Evolutionary conservation across 78 protist genomes (phyloP).

Genomic region (Dictyostelium purpureum): DNA sequence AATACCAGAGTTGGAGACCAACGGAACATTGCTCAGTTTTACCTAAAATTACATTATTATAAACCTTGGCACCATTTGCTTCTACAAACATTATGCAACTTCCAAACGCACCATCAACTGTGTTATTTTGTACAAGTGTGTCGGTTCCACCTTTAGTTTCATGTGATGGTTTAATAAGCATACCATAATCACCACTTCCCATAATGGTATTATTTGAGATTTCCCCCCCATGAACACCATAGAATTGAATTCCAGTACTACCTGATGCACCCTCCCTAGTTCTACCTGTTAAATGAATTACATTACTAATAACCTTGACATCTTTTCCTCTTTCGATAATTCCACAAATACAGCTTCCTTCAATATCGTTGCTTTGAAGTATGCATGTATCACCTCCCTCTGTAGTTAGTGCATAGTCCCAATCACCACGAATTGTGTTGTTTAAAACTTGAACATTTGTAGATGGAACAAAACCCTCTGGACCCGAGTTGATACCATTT

Average conservation of each 20-base stretch:
- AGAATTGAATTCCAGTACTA: slow-evolving; percentile 36
- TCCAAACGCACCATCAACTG: slow-evolving; percentile 46
- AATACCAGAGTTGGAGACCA: slow-evolving; percentile 50
- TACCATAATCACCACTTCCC: slow-evolving; percentile 35
- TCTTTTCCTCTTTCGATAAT: slow-evolving; percentile 61
- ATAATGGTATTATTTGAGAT: slow-evolving; percentile 14
- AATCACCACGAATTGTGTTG: slow-evolving; percentile 58
- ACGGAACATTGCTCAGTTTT: background rate
- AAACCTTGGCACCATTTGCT: background rate
- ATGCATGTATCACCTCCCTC: slow-evolving; percentile 38
- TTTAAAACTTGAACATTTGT: slow-evolving; percentile 19
- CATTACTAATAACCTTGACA: slow-evolving; percentile 4
- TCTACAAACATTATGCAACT: slow-evolving; percentile 6
- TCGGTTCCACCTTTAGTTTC: slow-evolving; percentile 55
- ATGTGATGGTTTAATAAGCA: slow-evolving; percentile 45
- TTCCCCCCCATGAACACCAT: slow-evolving; percentile 51
- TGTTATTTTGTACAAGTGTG: slow-evolving; percentile 1
- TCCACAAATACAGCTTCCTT: background rate
- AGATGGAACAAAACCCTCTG: slow-evolving; percentile 39
- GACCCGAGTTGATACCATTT: slow-evolving; percentile 71
- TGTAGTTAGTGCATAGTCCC: slow-evolving; percentile 53
- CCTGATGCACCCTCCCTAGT: background rate
- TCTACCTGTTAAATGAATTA: slow-evolving; percentile 48
- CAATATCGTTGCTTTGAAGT: slow-evolving; percentile 17
- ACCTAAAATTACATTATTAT: slow-evolving; percentile 15